Conservation (phyloP, 2,329 filamentous ascomycete species). For the Dactylellina leptospora region DNA sequence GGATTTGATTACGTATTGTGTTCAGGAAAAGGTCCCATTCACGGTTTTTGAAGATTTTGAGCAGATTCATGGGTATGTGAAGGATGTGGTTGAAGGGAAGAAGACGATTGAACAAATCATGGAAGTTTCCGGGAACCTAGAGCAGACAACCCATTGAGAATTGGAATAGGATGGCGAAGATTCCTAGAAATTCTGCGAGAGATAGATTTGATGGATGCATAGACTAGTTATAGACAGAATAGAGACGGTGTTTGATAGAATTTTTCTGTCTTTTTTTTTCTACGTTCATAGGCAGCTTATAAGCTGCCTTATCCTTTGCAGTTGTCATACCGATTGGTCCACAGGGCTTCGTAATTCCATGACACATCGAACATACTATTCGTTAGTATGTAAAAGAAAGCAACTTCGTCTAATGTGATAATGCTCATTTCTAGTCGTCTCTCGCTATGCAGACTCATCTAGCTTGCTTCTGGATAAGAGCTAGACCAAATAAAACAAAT, state of each 20-base stretch:
- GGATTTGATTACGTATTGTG: constrained; percentile 90
- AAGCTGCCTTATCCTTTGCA: too few relatives aligned
- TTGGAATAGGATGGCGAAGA: background rate
- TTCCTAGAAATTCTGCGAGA: too few relatives aligned
- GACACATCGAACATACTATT: too few relatives aligned
- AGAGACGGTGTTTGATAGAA: background rate
- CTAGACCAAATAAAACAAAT: too few relatives aligned
- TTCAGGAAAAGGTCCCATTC: constrained; percentile 83
- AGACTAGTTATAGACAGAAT: background rate
- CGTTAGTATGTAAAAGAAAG: too few relatives aligned
- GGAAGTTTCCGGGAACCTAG: background rate
- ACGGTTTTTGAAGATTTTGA: constrained; percentile 87
- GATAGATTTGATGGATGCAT: background rate
- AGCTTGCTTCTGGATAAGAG: too few relatives aligned
- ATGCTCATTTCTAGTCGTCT: too few relatives aligned
- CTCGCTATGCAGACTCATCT: too few relatives aligned
- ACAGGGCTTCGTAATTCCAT: too few relatives aligned
- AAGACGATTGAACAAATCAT: constrained; percentile 43
- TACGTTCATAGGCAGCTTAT: too few relatives aligned
- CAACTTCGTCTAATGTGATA: too few relatives aligned
- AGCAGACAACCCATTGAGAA: constrained; percentile 9
- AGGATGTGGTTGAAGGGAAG: constrained; percentile 69
- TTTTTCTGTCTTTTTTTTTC: background rate
- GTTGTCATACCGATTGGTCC: too few relatives aligned
- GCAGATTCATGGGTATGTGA: constrained; percentile 77